These are phyloP conservation scores for Malus hybrid DNA, from an alignment of 331 rosid genomes.

Conservation along the genomic window DNA sequence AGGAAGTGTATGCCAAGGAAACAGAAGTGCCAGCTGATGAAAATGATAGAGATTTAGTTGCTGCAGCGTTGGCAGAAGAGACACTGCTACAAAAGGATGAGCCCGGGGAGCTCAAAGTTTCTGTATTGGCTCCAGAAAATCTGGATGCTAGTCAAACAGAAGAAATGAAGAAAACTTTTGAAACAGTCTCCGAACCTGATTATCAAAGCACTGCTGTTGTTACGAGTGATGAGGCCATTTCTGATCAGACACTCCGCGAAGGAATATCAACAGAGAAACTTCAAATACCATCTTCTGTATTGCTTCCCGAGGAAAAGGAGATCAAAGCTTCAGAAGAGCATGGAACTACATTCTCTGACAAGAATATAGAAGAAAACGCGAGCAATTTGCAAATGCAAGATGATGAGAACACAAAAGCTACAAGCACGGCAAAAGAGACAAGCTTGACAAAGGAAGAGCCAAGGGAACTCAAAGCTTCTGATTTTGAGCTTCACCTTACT, in stretches of 20 bases:
- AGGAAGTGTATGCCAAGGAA: background rate
- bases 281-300: conserved; percentile 5
- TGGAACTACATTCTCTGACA: background rate
- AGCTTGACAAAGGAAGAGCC: conserved; percentile 9
- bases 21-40: background rate
- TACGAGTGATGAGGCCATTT: background rate
- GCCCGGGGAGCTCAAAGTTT: background rate
- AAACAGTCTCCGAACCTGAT: background rate
- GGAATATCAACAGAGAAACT: background rate
- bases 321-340: background rate
- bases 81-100: conserved; percentile 12
- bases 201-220: background rate
- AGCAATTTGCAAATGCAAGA: background rate
- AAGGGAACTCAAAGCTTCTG: conserved; percentile 4
- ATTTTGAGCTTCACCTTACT: background rate
- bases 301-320: conserved; percentile 1
- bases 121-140: background rate
- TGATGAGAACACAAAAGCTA: background rate
- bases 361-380: background rate
- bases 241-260: background rate
- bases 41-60: background rate
- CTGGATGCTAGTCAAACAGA: background rate
- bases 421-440: background rate
- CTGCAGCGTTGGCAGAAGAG: conserved; percentile 3
- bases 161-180: background rate